Evolutionary conservation across 2,329 filamentous ascomycete genomes (phyloP).

Genomic region (Lachnellula cervina): DNA sequence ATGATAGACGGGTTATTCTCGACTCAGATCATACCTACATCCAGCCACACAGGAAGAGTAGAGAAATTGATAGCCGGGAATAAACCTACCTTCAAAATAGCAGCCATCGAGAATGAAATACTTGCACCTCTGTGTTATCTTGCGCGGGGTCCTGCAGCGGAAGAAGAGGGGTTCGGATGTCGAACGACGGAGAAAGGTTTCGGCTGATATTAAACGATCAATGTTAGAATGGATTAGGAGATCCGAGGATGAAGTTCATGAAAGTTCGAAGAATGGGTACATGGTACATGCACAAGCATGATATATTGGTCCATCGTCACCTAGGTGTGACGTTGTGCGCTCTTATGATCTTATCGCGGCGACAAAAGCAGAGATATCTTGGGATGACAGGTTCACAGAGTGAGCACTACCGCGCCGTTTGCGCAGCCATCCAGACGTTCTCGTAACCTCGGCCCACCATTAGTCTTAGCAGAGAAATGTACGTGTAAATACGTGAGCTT

Average conservation of each 20-base stretch:
- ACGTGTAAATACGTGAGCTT: too few species aligned
- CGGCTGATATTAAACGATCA: not conserved
- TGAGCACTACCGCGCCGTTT: too few species aligned
- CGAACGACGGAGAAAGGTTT: not conserved
- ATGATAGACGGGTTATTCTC: slow-evolving; percentile 10
- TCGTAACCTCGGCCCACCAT: too few species aligned
- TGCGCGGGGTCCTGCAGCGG: slow-evolving; percentile 5
- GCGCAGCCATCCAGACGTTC: too few species aligned
- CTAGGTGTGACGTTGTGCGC: too few species aligned
- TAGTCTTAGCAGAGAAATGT: too few species aligned
- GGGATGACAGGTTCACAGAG: too few species aligned
- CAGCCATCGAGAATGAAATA: slow-evolving; percentile 1
- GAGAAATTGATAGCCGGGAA: not conserved
- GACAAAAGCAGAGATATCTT: too few species aligned
- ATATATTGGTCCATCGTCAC: too few species aligned
- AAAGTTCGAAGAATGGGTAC: not conserved
- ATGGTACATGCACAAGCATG: not conserved
- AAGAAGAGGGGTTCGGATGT: not conserved
- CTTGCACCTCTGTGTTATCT: too few species aligned
- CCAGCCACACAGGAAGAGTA: not conserved
- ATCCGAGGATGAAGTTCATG: not conserved
- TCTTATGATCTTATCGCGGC: too few species aligned
- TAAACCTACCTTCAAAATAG: slow-evolving; percentile 16
- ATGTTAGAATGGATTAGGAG: not conserved
- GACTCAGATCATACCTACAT: slow-evolving; percentile 10